phyloP scores from a whole-genome alignment of 306 rosid species.

The Trifolium dubium region DNA sequence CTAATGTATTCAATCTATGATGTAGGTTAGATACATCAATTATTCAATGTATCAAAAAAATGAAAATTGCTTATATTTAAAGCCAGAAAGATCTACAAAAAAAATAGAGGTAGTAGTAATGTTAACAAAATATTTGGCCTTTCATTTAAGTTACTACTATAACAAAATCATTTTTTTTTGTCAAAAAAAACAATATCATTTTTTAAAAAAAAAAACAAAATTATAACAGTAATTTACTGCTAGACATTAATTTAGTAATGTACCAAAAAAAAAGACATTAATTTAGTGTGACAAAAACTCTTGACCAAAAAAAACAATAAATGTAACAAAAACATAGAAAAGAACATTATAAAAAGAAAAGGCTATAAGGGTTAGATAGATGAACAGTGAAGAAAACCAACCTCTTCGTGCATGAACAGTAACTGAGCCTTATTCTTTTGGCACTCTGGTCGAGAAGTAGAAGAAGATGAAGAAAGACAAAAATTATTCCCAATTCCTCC shows the following conservation, averaged over 20 bases:
- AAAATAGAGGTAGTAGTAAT: too few species aligned
- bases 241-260: conserved; percentile 22
- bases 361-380: conserved; percentile 14
- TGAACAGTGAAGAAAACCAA: conserved; percentile 46
- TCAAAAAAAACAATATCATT: too few species aligned
- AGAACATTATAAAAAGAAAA: too few species aligned
- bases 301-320: too few species aligned
- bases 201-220: neutral
- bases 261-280: conserved; percentile 37
- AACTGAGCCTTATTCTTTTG: conserved; percentile 82
- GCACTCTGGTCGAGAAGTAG: conserved; percentile 58
- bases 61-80: too few species aligned
- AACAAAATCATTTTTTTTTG: too few species aligned
- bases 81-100: too few species aligned
- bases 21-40: too few species aligned
- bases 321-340: neutral
- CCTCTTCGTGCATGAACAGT: conserved; percentile 89
- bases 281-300: conserved; percentile 23
- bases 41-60: too few species aligned
- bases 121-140: too few species aligned
- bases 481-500: conserved; percentile 57
- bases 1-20: too few species aligned
- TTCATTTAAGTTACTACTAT: too few species aligned
- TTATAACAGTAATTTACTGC: conserved; percentile 29
- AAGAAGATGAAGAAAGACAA: conserved; percentile 46